phyloP scores from a whole-genome alignment of 2,329 filamentous ascomycete species.

The Cytospora paraplurivora region DNA sequence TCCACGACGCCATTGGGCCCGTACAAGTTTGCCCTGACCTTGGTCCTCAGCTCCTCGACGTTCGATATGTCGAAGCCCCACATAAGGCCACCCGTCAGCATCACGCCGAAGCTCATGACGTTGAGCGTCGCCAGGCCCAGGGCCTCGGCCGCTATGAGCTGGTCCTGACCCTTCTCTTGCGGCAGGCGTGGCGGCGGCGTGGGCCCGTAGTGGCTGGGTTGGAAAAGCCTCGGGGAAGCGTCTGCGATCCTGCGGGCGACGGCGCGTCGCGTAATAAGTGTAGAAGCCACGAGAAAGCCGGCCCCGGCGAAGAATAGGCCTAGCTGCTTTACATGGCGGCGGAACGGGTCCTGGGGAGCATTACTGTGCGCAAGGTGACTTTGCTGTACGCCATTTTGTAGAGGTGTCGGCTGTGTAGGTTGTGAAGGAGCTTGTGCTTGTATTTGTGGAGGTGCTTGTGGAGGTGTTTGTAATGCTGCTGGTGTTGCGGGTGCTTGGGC shows the following conservation, averaged over 20 bases:
- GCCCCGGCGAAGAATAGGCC: conserved; percentile 74
- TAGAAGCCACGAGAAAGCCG: conserved; percentile 72
- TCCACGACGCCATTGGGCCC: conserved; percentile 40
- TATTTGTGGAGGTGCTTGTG: conserved; percentile 1
- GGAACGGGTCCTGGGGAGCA: conserved; percentile 32
- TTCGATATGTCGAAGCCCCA: conserved; percentile 78
- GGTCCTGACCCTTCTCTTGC: conserved; percentile 56
- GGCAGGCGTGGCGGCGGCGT: conserved; percentile 33
- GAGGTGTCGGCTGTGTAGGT: conserved; percentile 2
- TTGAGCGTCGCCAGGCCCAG: conserved; percentile 87
- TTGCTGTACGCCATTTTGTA: not conserved
- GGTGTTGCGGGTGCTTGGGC: conserved; percentile 5
- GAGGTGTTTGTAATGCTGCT: not conserved
- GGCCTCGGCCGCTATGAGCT: conserved; percentile 77
- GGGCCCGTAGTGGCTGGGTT: conserved; percentile 53
- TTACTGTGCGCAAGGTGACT: conserved; percentile 4
- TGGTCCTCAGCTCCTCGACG: conserved; percentile 63
- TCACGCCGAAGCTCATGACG: conserved; percentile 73
- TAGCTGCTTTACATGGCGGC: conserved; percentile 62
- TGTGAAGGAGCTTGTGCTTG: conserved; percentile 4
- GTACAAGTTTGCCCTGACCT: conserved; percentile 48
- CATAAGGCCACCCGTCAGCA: conserved; percentile 71
- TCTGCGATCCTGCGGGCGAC: conserved; percentile 64
- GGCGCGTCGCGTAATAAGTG: conserved; percentile 71
- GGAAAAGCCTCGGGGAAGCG: conserved; percentile 71